These are phyloP conservation scores for Tulasnella sp. DNA, from an alignment of 768 basidiomycete species.

Conservation along the genomic window DNA sequence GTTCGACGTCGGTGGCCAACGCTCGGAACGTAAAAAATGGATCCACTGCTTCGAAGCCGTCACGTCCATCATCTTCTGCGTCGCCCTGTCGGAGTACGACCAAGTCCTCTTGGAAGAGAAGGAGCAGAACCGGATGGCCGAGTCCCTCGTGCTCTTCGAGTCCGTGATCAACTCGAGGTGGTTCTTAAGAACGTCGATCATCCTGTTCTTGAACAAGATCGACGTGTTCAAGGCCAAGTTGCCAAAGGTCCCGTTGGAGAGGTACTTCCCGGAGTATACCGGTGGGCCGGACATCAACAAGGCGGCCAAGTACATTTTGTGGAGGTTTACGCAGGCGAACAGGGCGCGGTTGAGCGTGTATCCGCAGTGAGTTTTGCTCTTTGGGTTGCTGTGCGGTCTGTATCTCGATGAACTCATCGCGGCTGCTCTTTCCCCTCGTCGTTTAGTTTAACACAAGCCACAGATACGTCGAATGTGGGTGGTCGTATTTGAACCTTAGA, in stretches of 20 bases:
- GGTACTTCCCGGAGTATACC: constrained; percentile 54
- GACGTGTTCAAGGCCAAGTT: constrained; percentile 55
- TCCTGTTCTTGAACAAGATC: constrained; percentile 48
- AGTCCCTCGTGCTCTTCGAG: constrained; percentile 75
- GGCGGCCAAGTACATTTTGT: constrained; percentile 91
- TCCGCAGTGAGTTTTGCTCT: constrained; percentile 67
- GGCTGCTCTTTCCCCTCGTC: not conserved
- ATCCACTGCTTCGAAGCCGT: constrained; percentile 75
- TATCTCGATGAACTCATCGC: constrained; percentile 29
- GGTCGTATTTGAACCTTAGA: too few species aligned
- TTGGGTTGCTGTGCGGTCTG: not conserved
- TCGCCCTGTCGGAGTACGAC: constrained; percentile 53
- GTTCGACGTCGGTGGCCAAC: constrained; percentile 81
- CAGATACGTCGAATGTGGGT: constrained; percentile 88
- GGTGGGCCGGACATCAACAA: constrained; percentile 65
- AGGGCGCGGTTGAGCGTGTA: constrained; percentile 83
- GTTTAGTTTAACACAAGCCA: constrained; percentile 78
- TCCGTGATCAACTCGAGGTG: constrained; percentile 81
- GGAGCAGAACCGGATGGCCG: constrained; percentile 72
- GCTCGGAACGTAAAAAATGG: constrained; percentile 82
- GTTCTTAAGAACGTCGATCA: constrained; percentile 54
- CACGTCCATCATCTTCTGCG: constrained; percentile 68
- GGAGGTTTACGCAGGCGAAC: constrained; percentile 94
- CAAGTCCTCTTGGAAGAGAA: constrained; percentile 70
- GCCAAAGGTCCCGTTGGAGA: constrained; percentile 50